Evolutionary conservation across 2,329 filamentous ascomycete genomes (phyloP).

Genomic region (Canariomyces notabilis): DNA sequence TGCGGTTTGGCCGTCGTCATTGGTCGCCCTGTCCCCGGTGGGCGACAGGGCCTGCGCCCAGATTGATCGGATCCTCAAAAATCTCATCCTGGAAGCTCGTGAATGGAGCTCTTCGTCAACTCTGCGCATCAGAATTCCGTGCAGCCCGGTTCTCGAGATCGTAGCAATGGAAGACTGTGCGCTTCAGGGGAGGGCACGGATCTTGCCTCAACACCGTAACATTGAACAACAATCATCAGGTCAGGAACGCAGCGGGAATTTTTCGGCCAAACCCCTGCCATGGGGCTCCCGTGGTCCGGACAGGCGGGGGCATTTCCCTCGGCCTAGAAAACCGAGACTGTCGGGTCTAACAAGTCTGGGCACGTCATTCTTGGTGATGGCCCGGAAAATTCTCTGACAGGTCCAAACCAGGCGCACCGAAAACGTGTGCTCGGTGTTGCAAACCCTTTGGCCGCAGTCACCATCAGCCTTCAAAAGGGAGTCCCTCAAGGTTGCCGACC

Average conservation of each 20-base stretch:
- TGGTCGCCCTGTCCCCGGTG: slow-evolving; percentile 4
- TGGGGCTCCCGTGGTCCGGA: background rate
- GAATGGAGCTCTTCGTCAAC: slow-evolving; percentile 15
- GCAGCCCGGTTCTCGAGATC: slow-evolving; percentile 17
- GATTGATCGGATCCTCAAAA: too few relatives aligned
- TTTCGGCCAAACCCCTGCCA: slow-evolving; percentile 18
- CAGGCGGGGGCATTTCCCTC: too few relatives aligned
- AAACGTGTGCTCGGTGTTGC: background rate
- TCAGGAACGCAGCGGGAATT: slow-evolving; percentile 1
- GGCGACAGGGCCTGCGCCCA: slow-evolving; percentile 18
- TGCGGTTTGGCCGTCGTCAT: background rate
- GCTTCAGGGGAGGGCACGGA: slow-evolving; percentile 4
- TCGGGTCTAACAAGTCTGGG: background rate
- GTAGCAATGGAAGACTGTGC: slow-evolving; percentile 3
- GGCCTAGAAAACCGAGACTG: background rate
- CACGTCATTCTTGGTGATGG: slow-evolving; percentile 2
- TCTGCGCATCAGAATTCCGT: slow-evolving; percentile 11
- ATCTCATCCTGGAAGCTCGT: too few relatives aligned
- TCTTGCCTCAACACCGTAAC: too few relatives aligned
- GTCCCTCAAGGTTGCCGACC: background rate
- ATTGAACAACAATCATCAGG: too few relatives aligned
- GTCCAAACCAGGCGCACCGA: background rate
- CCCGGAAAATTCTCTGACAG: slow-evolving; percentile 1
- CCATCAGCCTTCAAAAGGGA: too few relatives aligned
- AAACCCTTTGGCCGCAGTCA: background rate